Percentiles rank a stretch among this genome's conserved stretches.
Conservation (phyloP, 495 filamentous ascomycete genomes). For the Aspergillus sclerotiicarbonarius region DNA sequence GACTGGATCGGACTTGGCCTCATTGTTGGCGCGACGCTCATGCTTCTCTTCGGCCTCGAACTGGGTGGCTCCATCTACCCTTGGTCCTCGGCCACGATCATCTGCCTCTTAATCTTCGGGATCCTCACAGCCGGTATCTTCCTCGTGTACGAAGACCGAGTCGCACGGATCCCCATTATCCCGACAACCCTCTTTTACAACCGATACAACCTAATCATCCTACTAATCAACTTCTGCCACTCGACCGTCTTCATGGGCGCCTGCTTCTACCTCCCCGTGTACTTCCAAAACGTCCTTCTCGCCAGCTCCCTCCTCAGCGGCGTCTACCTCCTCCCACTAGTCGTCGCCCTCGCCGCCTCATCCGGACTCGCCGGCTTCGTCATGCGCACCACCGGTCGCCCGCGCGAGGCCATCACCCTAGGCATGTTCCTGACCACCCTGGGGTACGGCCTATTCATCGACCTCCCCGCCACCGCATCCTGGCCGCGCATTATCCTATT, state of each 20-base stretch:
- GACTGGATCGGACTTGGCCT: constrained; percentile 64
- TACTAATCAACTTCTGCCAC: constrained; percentile 43
- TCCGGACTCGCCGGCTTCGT: constrained; percentile 47
- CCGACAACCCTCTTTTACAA: constrained; percentile 62
- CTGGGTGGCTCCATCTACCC: constrained; percentile 64
- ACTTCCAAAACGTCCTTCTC: constrained; percentile 58
- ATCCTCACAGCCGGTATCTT: constrained; percentile 55
- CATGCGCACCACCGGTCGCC: constrained; percentile 52
- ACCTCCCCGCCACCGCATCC: constrained; percentile 48
- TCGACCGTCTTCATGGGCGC: constrained; percentile 43
- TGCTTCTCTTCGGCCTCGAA: constrained; percentile 69
- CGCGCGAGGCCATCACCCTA: constrained; percentile 51
- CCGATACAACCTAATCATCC: constrained; percentile 40
- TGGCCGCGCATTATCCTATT: constrained; percentile 63
- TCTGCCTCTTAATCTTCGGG: constrained; percentile 73
- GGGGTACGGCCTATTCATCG: constrained; percentile 61
- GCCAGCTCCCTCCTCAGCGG: constrained; percentile 64
- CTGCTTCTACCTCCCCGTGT: constrained; percentile 53
- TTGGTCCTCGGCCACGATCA: constrained; percentile 65
- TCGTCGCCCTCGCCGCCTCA: constrained; percentile 57
- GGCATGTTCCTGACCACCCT: constrained; percentile 58
- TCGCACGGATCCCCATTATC: constrained; percentile 69
- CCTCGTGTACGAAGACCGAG: constrained; percentile 60
- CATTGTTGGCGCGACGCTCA: constrained; percentile 62
- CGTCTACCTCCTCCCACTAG: constrained; percentile 69